Conservation (phyloP, 78 protist genomes). For the Monosiga brevicollis region DNA sequence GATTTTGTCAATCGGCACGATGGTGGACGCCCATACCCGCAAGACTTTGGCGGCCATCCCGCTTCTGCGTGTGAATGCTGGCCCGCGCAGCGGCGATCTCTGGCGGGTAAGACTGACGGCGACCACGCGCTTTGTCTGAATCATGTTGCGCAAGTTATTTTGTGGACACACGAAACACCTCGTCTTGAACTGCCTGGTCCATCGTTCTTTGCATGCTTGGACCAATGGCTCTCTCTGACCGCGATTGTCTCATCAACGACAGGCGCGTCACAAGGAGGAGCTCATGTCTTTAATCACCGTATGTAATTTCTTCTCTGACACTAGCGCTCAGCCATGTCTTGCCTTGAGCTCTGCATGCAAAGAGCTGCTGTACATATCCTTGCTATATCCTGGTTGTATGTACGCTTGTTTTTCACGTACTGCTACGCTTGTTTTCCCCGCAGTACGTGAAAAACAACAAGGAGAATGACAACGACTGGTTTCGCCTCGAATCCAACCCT, state of each 20-base stretch:
- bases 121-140: constrained; percentile 69
- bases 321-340: neutral
- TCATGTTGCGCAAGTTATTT: neutral
- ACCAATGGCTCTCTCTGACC: neutral
- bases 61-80: constrained; percentile 53
- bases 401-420: neutral
- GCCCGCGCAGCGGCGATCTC: constrained; percentile 81
- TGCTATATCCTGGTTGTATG: no score
- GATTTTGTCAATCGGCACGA: neutral
- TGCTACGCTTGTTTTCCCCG: neutral
- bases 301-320: neutral
- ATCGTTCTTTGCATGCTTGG: neutral
- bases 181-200: neutral
- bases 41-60: constrained; percentile 59
- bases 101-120: constrained; percentile 87
- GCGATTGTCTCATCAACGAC: neutral
- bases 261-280: neutral
- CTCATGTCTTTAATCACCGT: no score
- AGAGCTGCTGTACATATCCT: neutral
- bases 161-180: neutral
- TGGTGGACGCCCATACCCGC: constrained; percentile 20
- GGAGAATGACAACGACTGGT: constrained; percentile 82
- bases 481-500: constrained; percentile 63
- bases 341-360: neutral
- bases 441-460: constrained; percentile 71